Base-by-base conservation (phyloP, 2,329 filamentous ascomycete genomes). In the Phaeosphaeriaceae sp. region DNA sequence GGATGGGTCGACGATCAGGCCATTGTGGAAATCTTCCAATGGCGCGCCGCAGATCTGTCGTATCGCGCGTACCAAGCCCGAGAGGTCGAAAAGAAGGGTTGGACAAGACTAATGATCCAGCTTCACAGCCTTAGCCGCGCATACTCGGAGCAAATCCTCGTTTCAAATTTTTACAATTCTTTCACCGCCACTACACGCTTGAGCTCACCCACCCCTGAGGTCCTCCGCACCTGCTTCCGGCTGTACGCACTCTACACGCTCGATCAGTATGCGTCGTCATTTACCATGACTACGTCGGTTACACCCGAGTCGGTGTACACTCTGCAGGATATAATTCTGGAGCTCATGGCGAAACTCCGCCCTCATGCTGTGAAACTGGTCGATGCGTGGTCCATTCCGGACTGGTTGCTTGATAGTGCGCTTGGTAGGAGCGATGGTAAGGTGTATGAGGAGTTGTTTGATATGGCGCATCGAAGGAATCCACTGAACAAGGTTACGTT, bases 381-480 rank as follows among this genome's bases (percentile, higher is more conserved):
- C 7, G 83, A 85, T 65, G 74, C 80, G 1, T 86, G 83, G 83
- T 78, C 77, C 51, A 79, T 85, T 36, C 83, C 83, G 1, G 83
- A 85, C 65, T 86, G 80, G 60, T 61, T 85, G 51, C 75, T 85
- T 0, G 79, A 85, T 51, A 84, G 81, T 67, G 81, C 83, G 6
- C 67, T 85, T 41, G 83, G 83, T 0, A 72, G 82, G 45, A 81
- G 77, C 55, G 83, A 85, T 66, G 83, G 84, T 1, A 81, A 78
- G 51, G 83, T 85, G 7, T 85, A 85, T 61, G 84, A 85, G 64
- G 81, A 84, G 54, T 66, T 85, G 44, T 85, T 80, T 58, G 77
- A 84, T 54, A 75, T 80, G 52, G 83, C 83, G 3, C 83, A 85
- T 74, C 71, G 80, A 47, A 67, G 80, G 62, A 85, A 85, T 68